Evolutionary conservation across 352 stramenopile genomes (phyloP), one percentile per base, ranked within the genome.

Genomic region (Globisporangium perplexum): DNA sequence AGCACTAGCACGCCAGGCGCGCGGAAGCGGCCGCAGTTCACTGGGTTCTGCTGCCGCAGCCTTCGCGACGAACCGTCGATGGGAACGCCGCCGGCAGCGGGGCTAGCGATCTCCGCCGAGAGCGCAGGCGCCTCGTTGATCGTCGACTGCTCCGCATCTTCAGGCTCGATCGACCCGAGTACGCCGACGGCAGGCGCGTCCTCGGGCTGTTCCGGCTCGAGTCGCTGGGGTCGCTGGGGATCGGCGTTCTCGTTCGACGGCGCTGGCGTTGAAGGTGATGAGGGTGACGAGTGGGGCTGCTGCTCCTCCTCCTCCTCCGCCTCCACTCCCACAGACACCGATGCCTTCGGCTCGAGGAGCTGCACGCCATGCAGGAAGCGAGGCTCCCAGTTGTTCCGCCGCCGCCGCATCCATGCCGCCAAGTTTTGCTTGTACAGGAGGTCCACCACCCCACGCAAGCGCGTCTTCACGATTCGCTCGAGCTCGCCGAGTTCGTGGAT

Each of bases 361-460:
- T 20, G 10, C 50, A 55, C 18, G 18, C 41, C 38, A n/a, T 41
- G 31, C n/a, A 55, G 14, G 22, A 48, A 14, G 18, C 47, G 30
- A 49, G 0, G 11, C 8, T 28, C 18, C 3, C 46, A 11, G 20
- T 18, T 42, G 30, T 18, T 36, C 26, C 52, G 39, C 18, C 35
- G 28, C 22, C 49, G 44, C n/a, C 35, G 20, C 1, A 62, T 20
- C 56, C 56, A 62, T 22, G 44, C 36, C 0, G 49, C 56, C n/a
- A 62, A 22, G 42, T 62, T 57, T 23, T 57, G 48, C 23, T 41
- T 26, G 28, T 62, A 57, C 18, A 62, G 17, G 22, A 57, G 23
- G 11, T 62, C 33, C 12, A 44, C 35, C 11, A 46, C 49, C 3
- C 12, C 17, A 5, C 56, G 42, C 36, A 62, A 20, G n/a, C 33